phyloP scores from a whole-genome alignment of 805 yeast genomes.

The Schwanniomyces yamadae region DNA sequence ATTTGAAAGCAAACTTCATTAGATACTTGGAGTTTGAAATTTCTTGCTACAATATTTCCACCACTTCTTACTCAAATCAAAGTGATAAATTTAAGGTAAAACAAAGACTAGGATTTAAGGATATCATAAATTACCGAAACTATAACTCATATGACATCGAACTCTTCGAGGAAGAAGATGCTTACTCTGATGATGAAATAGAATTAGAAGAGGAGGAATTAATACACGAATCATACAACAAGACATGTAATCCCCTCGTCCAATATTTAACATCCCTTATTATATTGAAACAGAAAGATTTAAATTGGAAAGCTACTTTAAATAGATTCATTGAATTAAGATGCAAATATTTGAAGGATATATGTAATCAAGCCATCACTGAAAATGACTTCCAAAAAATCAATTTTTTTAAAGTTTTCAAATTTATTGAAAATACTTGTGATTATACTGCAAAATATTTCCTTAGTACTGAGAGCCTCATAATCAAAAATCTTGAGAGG shows the following conservation, averaged over 20 bases:
- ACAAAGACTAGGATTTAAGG: conserved; percentile 14
- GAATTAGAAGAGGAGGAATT: conserved; percentile 2
- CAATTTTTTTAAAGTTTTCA: conserved; percentile 26
- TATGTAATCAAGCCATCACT: conserved; percentile 9
- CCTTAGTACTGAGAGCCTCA: conserved; percentile 11
- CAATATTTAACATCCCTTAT: conserved; percentile 33
- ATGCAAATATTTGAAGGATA: conserved; percentile 13
- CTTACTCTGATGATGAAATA: conserved; percentile 6
- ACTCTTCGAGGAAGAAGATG: conserved; percentile 9
- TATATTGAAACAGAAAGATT: conserved; percentile 18
- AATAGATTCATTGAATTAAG: conserved; percentile 26
- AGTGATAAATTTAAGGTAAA: conserved; percentile 16
- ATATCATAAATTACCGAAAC: conserved; percentile 6
- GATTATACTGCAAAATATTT: conserved; percentile 25
- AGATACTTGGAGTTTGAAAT: conserved; percentile 25
- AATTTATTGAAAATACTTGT: conserved; percentile 35
- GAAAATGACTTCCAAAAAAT: conserved; percentile 4
- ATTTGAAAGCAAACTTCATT: conserved; percentile 23
- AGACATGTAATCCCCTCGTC: conserved; percentile 23
- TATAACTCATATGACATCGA: conserved; percentile 14
- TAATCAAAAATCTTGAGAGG: conserved; percentile 12
- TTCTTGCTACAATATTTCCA: conserved; percentile 19
- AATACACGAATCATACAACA: conserved; percentile 1
- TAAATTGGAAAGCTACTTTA: conserved; percentile 18
- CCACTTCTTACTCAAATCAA: conserved; percentile 12